Base-by-base conservation (phyloP, 768 basidiomycete genomes). In the Collybiopsis confluens region DNA sequence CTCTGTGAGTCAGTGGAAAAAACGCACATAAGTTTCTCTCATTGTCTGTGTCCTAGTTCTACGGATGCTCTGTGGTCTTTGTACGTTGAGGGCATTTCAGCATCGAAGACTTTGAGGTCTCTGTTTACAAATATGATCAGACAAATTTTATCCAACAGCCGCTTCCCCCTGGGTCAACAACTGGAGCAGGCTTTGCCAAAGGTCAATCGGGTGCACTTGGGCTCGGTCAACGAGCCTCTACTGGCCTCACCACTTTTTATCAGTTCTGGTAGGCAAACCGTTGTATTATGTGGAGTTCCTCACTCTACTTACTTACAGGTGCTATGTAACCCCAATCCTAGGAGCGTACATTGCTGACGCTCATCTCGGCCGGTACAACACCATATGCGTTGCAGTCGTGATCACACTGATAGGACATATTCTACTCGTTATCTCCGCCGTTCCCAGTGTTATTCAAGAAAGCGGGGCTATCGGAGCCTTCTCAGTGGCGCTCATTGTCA, bases 291-390 rank as follows among this genome's bases (percentile, higher is more conserved):
- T 7, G 41, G 53, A 15, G 36, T 23, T 18, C 41, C 11, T 15
- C 33, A 27, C 27, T 30, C 27, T 42, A 42, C 56, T 52, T 37
- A 38, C 7, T 54, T 28, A 26, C 61, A 83, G 82, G 83, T 78
- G 80, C 43, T 87, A 85, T 54, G 63, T 87, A 45, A 80, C 79
- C 24, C 88, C 88, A 1, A 70, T 90, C 4, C 65, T 81, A 13
- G 87, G 87, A 13, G 88, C 86, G 1, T 89, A 81, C 61, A 73
- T 90, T 49, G 87, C 88, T 15, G 87, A 90, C 64, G 79, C 84
- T 4, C 74, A 82, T 58, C 79, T 79, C 70, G 89, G 89, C 10
- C 79, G 89, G 2, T 91, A 77, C 77, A 86, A 86, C 67, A 90
- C 89, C 5, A 74, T 90, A 55, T 80, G 77, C 62, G 71, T 80